Conservation (phyloP, 768 basidiomycete species). For the Ramaria sp. region DNA sequence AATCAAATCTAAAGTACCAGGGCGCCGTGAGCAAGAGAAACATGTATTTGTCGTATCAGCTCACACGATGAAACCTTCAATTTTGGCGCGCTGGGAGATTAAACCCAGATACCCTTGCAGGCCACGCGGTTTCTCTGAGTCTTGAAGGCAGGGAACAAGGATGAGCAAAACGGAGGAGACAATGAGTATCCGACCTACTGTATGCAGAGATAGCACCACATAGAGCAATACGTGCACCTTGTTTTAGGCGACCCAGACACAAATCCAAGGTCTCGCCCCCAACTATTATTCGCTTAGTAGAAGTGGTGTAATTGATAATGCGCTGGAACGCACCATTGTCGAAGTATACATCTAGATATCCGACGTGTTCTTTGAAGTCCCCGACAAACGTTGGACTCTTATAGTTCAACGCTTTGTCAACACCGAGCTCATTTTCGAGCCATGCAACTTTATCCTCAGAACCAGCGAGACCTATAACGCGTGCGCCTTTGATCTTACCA, state of each 20-base stretch:
- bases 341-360: conserved; percentile 77
- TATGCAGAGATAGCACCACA: conserved; percentile 87
- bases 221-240: conserved; percentile 64
- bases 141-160: conserved; percentile 23
- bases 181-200: conserved; percentile 33
- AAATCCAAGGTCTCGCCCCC: conserved; percentile 74
- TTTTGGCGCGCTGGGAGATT: conserved; percentile 66
- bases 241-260: conserved; percentile 61
- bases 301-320: neutral
- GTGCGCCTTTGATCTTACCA: conserved; percentile 68
- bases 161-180: neutral
- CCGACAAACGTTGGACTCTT: conserved; percentile 62
- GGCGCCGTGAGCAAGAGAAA: neutral
- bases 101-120: conserved; percentile 57
- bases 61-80: conserved; percentile 79
- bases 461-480: conserved; percentile 84
- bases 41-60: conserved; percentile 14
- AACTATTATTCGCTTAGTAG: conserved; percentile 14
- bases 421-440: conserved; percentile 76
- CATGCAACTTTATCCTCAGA: conserved; percentile 74
- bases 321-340: conserved; percentile 51
- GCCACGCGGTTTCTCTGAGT: conserved; percentile 49
- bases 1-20: conserved; percentile 52
- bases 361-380: conserved; percentile 61
- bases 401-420: conserved; percentile 80